phyloP scores from a whole-genome alignment of 768 basidiomycete species.

The Chalciporus piperatus region DNA sequence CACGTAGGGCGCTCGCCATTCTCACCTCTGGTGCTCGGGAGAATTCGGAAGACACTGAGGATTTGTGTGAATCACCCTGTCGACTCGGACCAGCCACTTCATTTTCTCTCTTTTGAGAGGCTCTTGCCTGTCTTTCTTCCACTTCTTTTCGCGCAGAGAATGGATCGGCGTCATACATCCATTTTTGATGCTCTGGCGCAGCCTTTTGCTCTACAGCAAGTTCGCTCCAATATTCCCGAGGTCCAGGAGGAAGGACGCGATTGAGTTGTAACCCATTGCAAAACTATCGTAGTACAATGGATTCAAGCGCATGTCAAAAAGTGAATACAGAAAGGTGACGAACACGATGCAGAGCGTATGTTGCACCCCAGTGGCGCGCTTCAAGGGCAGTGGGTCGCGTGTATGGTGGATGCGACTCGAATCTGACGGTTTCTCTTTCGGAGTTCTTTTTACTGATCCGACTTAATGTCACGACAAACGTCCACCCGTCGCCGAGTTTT shows the following conservation, averaged over 20 bases:
- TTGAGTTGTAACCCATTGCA: slow-evolving; percentile 75
- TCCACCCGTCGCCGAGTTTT: slow-evolving; percentile 48
- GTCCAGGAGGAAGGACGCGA: slow-evolving; percentile 74
- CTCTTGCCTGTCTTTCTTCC: slow-evolving; percentile 60
- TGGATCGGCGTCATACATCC: slow-evolving; percentile 89
- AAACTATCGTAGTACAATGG: slow-evolving; percentile 45
- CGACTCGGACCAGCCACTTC: slow-evolving; percentile 6
- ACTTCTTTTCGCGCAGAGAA: slow-evolving; percentile 72
- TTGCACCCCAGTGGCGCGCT: slow-evolving; percentile 90
- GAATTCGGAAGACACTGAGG: slow-evolving; percentile 36
- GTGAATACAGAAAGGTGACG: slow-evolving; percentile 33
- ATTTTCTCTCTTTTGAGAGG: slow-evolving; percentile 45
- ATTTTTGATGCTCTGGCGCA: slow-evolving; percentile 65
- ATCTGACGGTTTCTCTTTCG: slow-evolving; percentile 61
- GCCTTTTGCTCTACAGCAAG: slow-evolving; percentile 68
- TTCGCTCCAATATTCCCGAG: slow-evolving; percentile 85
- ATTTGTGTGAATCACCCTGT: slow-evolving; percentile 16
- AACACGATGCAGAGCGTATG: slow-evolving; percentile 84
- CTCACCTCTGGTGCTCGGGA: slow-evolving; percentile 67
- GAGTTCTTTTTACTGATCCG: slow-evolving; percentile 69
- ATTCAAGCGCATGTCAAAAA: slow-evolving; percentile 8
- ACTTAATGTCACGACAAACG: slow-evolving; percentile 67
- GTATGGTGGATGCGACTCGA: slow-evolving; percentile 75
- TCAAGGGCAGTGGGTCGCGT: slow-evolving; percentile 66
- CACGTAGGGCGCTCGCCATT: slow-evolving; percentile 75